Evolutionary conservation across 2,329 filamentous ascomycete genomes (phyloP).

Genomic region (Zasmidium angulare): DNA sequence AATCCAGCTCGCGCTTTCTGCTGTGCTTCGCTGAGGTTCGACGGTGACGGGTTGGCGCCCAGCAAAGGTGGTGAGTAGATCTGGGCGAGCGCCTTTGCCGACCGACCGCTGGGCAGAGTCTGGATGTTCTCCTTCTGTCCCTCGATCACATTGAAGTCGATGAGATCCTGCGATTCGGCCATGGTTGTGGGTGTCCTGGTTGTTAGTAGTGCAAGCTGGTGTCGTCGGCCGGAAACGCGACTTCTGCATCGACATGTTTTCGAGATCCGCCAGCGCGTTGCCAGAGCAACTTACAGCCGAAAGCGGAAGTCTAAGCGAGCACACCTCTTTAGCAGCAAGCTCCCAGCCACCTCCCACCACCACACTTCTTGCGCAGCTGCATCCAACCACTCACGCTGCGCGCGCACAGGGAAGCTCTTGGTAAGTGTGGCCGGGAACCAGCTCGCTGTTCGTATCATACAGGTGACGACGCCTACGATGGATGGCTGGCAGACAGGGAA

Average conservation of each 20-base stretch:
- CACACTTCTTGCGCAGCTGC: not conserved
- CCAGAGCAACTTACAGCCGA: not conserved
- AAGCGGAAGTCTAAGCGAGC: not conserved
- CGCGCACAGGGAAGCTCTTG: not conserved
- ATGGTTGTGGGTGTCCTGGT: constrained; percentile 17
- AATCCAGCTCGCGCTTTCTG: constrained; percentile 79
- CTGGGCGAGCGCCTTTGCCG: constrained; percentile 82
- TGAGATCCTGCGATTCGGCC: constrained; percentile 46
- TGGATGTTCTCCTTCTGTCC: constrained; percentile 98
- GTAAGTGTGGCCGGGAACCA: not conserved
- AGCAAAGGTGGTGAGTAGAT: constrained; percentile 63
- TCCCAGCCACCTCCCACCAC: constrained; percentile 1
- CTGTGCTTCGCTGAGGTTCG: constrained; percentile 74
- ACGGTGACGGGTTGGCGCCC: constrained; percentile 48
- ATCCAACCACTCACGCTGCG: constrained; percentile 1
- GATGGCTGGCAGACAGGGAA: constrained; percentile 10
- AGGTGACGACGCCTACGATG: constrained; percentile 9
- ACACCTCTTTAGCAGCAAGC: too few relatives aligned
- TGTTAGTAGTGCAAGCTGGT: constrained; percentile 1
- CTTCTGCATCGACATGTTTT: not conserved
- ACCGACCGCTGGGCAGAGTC: constrained; percentile 81
- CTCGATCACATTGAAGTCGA: constrained; percentile 87
- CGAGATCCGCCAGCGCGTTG: not conserved
- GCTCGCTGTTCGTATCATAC: not conserved
- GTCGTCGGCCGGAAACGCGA: not conserved